Evolutionary conservation across 2,329 filamentous ascomycete species (phyloP).

Genomic region (Whalleya microplaca): DNA sequence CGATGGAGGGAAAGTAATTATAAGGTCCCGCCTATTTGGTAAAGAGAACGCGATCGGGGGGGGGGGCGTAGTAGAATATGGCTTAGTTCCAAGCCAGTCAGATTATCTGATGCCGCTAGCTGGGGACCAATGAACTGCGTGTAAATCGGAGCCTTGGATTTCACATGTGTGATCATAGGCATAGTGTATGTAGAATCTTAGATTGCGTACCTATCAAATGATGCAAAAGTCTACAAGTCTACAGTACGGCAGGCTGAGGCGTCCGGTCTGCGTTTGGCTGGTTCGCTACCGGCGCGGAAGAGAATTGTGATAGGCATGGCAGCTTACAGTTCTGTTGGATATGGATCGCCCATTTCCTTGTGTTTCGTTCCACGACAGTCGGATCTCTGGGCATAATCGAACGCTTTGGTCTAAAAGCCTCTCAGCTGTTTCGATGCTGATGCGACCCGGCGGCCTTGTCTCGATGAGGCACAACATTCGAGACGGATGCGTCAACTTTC

Average conservation of each 20-base stretch:
- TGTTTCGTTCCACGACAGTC: conserved; percentile 35
- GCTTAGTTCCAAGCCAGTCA: not conserved
- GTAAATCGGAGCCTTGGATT: not conserved
- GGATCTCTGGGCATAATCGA: conserved; percentile 31
- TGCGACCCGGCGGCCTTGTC: conserved; percentile 24
- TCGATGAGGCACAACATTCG: conserved; percentile 29
- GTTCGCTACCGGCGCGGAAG: conserved; percentile 10
- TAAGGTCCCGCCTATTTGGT: conserved; percentile 4
- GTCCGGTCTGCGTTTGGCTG: conserved; percentile 9
- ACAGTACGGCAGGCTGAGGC: conserved; percentile 6
- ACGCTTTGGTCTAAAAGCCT: conserved; percentile 14
- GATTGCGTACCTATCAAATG: conserved; percentile 5
- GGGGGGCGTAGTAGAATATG: not conserved
- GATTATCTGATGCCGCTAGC: not conserved
- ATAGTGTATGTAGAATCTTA: conserved; percentile 21
- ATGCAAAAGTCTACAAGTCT: conserved; percentile 6
- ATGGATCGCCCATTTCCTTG: conserved; percentile 30
- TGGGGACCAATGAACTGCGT: not conserved
- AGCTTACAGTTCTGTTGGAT: conserved; percentile 29
- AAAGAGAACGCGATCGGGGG: not conserved
- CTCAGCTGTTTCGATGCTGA: conserved; percentile 11
- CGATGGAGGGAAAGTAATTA: conserved; percentile 26
- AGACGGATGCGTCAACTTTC: conserved; percentile 5
- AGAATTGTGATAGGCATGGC: conserved; percentile 27
- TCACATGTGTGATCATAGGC: not conserved